Evolutionary conservation across 2,329 filamentous ascomycete species (phyloP).

Genomic region (Onygenales sp.): DNA sequence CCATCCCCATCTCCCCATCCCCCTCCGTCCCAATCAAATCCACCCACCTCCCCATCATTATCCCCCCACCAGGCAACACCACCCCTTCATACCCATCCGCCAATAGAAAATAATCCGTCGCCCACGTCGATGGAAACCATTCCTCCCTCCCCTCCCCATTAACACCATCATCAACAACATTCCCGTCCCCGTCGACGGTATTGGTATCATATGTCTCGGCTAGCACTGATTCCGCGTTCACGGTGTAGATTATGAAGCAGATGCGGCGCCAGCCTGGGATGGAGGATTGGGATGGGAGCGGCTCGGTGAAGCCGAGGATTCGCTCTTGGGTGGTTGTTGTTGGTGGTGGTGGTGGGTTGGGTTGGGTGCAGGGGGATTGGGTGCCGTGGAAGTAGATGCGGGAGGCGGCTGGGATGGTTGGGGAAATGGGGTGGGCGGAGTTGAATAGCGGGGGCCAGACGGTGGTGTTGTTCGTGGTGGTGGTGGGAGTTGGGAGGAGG

Average conservation of each 20-base stretch:
- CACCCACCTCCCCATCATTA: slow-evolving; percentile 42
- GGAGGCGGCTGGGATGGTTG: not conserved
- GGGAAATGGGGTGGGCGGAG: slow-evolving; percentile 12
- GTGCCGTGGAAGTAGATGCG: slow-evolving; percentile 19
- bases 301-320: slow-evolving; percentile 28
- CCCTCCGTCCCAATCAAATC: slow-evolving; percentile 15
- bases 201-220: not conserved
- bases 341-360: slow-evolving; percentile 6
- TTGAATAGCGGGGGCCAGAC: slow-evolving; percentile 22
- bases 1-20: slow-evolving; percentile 6
- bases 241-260: slow-evolving; percentile 26
- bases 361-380: slow-evolving; percentile 8
- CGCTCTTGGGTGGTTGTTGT: slow-evolving; percentile 6
- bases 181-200: not conserved
- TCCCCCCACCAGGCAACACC: slow-evolving; percentile 36
- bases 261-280: slow-evolving; percentile 29
- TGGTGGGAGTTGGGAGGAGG: slow-evolving; percentile 10
- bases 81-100: slow-evolving; percentile 40
- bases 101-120: slow-evolving; percentile 19
- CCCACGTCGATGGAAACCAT: slow-evolving; percentile 11
- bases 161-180: slow-evolving; percentile 7
- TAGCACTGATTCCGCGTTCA: slow-evolving; percentile 13
- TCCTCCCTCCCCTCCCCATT: slow-evolving; percentile 6
- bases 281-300: slow-evolving; percentile 18
- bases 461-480: slow-evolving; percentile 6